Percentiles rank a stretch among this genome's conserved stretches.
phyloP scores from a whole-genome alignment of 2,329 filamentous ascomycete species.

The Drechslerella stenobrocha region DNA sequence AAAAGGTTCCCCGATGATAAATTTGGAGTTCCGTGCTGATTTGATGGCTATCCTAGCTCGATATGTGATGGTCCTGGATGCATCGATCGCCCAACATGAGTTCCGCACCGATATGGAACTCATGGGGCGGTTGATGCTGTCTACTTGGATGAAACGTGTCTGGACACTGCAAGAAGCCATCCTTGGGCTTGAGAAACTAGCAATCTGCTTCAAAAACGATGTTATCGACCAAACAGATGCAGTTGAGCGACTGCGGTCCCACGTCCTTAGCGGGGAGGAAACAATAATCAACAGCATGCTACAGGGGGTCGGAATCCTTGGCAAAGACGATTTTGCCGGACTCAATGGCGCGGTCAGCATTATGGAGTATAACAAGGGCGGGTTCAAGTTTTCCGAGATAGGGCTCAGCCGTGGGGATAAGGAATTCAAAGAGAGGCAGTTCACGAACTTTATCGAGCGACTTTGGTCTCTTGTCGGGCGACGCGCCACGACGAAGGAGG shows the following conservation, averaged over 20 bases:
- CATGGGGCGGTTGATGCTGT: constrained; percentile 39
- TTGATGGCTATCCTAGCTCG: constrained; percentile 12
- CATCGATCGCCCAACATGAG: constrained; percentile 29
- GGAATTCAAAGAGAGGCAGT: constrained; percentile 8
- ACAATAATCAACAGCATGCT: constrained; percentile 14
- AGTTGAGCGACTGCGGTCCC: constrained; percentile 27
- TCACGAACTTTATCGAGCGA: constrained; percentile 19
- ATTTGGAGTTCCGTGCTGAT: not conserved
- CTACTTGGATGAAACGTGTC: constrained; percentile 50
- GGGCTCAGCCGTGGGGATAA: not conserved
- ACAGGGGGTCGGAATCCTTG: constrained; percentile 15
- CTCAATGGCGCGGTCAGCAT: constrained; percentile 25
- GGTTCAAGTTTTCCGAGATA: constrained; percentile 8
- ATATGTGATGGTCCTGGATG: constrained; percentile 42
- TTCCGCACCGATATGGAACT: constrained; percentile 42
- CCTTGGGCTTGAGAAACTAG: constrained; percentile 34
- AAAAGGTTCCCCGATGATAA: not conserved
- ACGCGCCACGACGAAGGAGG: constrained; percentile 44
- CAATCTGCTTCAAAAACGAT: constrained; percentile 27
- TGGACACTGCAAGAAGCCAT: constrained; percentile 52
- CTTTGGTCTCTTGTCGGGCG: constrained; percentile 28
- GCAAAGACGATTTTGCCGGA: constrained; percentile 30
- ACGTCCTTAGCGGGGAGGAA: constrained; percentile 8
- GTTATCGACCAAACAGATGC: constrained; percentile 36
- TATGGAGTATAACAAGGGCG: constrained; percentile 21